Evolutionary conservation across 129 eudicot genomes (phyloP), one percentile per base, ranked within the genome.

Genomic region (Lonicera japonica): DNA sequence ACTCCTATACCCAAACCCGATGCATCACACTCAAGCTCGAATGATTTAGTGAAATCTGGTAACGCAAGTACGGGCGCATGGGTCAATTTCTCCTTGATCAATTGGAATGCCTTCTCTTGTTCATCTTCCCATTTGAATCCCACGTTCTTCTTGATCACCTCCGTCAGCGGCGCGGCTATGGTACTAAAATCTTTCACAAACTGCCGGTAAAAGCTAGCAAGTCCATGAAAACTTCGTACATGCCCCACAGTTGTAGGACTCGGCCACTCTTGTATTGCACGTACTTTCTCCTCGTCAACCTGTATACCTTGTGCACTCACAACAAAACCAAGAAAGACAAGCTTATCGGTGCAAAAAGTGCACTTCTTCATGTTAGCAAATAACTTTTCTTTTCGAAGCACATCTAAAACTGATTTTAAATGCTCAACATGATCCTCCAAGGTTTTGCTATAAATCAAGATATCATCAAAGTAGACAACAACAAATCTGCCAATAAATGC

Each of bases 211-310:
- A 66, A 66, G 5, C 53, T 66, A 11, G 53, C 71, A 4, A 55
- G 19, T 11, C 71, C 54, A 54, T 66, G 71, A 39, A 66, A 66
- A 16, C 71, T 66, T 0, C 57, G 2, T 1, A 67, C 64, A 6
- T 67, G 8, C 14, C 23, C 0, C 5, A 67, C 54, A 1, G 6
- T 56, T 11, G 15, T 56, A 17, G 73, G 73, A 1, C 3, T 57
- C 16, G 73, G 73, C 73, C 65, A 43, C 11, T 57, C 73, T 15
- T 23, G 17, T 7, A 68, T 68, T 12, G 73, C 65, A 11, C 15
- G 14, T 3, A 68, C 19, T 22, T 68, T 68, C 25, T 68, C 73
- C 0, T 11, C n/a, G 22, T 57, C 65, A 22, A 58, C 65, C 16
- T 21, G 6, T 10, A 68, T 45, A 1, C 73, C 65, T 11, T 68